These are phyloP conservation scores for Jackrogersella multiformis DNA, from an alignment of 495 filamentous ascomycete genomes.

Conservation along the genomic window DNA sequence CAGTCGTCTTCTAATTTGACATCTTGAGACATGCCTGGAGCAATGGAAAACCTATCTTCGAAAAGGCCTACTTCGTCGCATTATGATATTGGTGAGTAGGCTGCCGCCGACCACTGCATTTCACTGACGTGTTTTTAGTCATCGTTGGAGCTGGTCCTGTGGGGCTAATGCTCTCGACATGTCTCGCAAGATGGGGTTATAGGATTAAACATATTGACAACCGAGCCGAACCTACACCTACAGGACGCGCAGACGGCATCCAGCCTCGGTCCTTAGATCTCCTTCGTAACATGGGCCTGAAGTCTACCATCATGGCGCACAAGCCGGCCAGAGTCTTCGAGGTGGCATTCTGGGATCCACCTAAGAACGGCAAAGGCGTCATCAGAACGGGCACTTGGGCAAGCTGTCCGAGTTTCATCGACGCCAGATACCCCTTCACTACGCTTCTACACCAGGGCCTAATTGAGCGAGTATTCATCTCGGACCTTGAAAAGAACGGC, in stretches of 20 bases:
- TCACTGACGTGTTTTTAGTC: slow-evolving; percentile 57
- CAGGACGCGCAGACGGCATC: slow-evolving; percentile 80
- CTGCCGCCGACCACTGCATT: background rate
- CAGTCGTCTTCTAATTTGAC: background rate
- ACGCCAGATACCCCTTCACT: slow-evolving; percentile 79
- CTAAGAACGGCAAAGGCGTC: slow-evolving; percentile 64
- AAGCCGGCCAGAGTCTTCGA: slow-evolving; percentile 77
- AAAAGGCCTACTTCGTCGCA: slow-evolving; percentile 12
- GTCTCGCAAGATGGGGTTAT: slow-evolving; percentile 76
- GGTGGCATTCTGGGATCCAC: slow-evolving; percentile 82
- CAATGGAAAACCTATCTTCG: slow-evolving; percentile 33
- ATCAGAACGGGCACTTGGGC: slow-evolving; percentile 73
- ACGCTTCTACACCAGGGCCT: slow-evolving; percentile 79
- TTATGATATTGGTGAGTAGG: slow-evolving; percentile 46
- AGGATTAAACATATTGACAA: slow-evolving; percentile 77
- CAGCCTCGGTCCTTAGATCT: slow-evolving; percentile 83
- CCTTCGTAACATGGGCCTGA: slow-evolving; percentile 75
- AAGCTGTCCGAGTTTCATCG: slow-evolving; percentile 78
- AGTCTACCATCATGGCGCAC: slow-evolving; percentile 78
- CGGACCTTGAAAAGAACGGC: slow-evolving; percentile 69
- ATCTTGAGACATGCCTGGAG: background rate
- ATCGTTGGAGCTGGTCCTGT: slow-evolving; percentile 92
- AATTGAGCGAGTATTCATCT: slow-evolving; percentile 75
- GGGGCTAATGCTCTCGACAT: slow-evolving; percentile 85
- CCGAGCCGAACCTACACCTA: slow-evolving; percentile 70